Base-by-base conservation (phyloP, 495 filamentous ascomycete genomes). In the Geopyxis carbonaria region DNA sequence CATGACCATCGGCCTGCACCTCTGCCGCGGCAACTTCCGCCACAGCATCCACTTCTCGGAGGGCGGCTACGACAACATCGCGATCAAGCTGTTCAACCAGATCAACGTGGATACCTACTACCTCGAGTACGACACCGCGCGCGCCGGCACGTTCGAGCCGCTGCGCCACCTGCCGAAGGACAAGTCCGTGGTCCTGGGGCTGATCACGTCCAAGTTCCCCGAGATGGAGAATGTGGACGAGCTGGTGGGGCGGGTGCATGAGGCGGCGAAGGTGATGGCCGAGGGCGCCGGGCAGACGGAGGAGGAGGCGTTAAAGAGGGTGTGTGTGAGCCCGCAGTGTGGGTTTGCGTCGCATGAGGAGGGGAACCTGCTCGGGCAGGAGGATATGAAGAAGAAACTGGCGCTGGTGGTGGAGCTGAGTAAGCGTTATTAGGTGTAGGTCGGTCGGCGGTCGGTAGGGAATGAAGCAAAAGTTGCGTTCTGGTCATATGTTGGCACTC, bases 61-160 rank as follows among this genome's bases (percentile, higher is more conserved):
- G 57, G 80, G 80, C 22, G 75, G 73, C 15, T 89, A 86, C 58
- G 80, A 86, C 58, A 64, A 69, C 38, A 82, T 89, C 44, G 80
- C 81, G 32, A 67, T 68, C 48, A 80, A 78, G 63, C 68, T 89
- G 10, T 89, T 89, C 66, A 64, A 73, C 42, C 62, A 78, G 43
- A 65, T 85, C 29, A 70, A 80, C 44, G 73, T 83, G 11, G 68
- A 78, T 59, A 82, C 78, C 4, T 86, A 78, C 61, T 85, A 82
- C 55, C 72, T 87, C 38, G 80, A 86, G 57, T 87, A 84, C 58
- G 80, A 85, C 61, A 84, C 76, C 10, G 64, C 66, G 19, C 69
- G 80, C 3, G 67, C 76, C 8, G 80, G 81, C 11, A 75, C 77
- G 18, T 86, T 89, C 50, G 79, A 83, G 61, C 79, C 80, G 11